A percentile compares a stretch with the other conserved stretches of the same genome.
These are phyloP conservation scores for Dissophora ornata DNA, from an alignment of 192 early-diverging fungal genomes.

Conservation along the genomic window DNA sequence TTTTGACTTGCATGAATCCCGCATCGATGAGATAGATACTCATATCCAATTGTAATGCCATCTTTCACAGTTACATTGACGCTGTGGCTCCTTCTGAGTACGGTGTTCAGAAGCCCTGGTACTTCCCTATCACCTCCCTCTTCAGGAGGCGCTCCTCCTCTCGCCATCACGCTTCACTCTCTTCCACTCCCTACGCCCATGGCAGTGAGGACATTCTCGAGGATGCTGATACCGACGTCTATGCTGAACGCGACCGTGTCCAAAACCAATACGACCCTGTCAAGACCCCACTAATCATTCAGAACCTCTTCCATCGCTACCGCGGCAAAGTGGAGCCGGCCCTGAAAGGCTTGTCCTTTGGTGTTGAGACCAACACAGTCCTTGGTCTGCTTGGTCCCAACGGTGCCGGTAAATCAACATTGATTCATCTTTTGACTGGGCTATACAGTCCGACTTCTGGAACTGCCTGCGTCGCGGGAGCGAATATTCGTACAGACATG, in stretches of 20 bases:
- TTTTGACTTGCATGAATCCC: too few species aligned
- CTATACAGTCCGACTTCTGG: conserved; percentile 39
- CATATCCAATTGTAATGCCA: too few species aligned
- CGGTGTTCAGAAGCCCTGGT: conserved; percentile 51
- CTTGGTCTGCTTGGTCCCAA: conserved; percentile 78
- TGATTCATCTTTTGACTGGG: conserved; percentile 48
- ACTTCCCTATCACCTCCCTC: conserved; percentile 31
- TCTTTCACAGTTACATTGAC: conserved; percentile 25
- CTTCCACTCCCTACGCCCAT: too few species aligned
- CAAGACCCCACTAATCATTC: conserved; percentile 37
- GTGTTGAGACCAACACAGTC: conserved; percentile 64
- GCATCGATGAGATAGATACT: too few species aligned
- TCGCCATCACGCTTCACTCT: too few species aligned
- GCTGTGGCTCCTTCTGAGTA: conserved; percentile 47
- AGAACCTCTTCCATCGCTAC: conserved; percentile 44
- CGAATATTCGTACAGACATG: conserved; percentile 48
- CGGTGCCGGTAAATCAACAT: conserved; percentile 78
- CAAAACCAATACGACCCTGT: conserved; percentile 29
- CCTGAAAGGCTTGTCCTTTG: conserved; percentile 56
- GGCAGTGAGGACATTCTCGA: conserved; percentile 17
- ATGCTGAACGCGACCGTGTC: conserved; percentile 39
- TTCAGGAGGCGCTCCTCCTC: conserved; percentile 6
- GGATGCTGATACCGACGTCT: conserved; percentile 40
- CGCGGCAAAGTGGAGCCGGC: conserved; percentile 43
- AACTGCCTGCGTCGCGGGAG: conserved; percentile 41